Conservation (phyloP, 805 yeast genomes). For the Candida boidinii region DNA sequence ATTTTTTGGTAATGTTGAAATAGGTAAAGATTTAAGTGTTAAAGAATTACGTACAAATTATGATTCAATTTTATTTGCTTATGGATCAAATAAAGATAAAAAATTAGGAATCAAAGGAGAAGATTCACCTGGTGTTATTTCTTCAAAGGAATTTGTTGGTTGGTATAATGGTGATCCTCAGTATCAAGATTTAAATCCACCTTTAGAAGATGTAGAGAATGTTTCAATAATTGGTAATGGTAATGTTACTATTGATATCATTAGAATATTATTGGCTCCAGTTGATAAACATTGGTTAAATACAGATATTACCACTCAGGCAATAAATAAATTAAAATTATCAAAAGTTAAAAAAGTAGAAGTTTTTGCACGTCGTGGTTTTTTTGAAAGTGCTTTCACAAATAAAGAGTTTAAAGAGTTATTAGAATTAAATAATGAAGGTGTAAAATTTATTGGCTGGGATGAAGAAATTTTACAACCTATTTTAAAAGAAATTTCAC, state of each 20-base stretch:
- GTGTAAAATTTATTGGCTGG: constrained; percentile 38
- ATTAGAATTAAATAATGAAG: constrained; percentile 44
- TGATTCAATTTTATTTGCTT: constrained; percentile 70
- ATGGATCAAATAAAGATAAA: constrained; percentile 68
- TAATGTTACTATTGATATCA: constrained; percentile 89
- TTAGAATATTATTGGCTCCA: constrained; percentile 65
- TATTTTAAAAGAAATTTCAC: constrained; percentile 18
- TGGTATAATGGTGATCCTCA: constrained; percentile 95
- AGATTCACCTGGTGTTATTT: constrained; percentile 54
- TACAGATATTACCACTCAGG: constrained; percentile 68
- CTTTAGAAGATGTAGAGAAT: constrained; percentile 48
- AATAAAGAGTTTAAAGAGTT: constrained; percentile 88
- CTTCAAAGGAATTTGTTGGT: constrained; percentile 82
- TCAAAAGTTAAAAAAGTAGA: constrained; percentile 57
- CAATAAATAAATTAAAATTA: constrained; percentile 41
- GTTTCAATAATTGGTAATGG: constrained; percentile 94
- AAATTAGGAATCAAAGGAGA: constrained; percentile 51
- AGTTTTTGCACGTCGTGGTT: constrained; percentile 81
- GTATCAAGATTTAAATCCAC: constrained; percentile 38
- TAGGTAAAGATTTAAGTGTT: constrained; percentile 58
- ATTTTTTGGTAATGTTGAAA: constrained; percentile 63
- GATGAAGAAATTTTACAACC: constrained; percentile 29
- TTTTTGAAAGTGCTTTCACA: constrained; percentile 80
- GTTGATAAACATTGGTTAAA: constrained; percentile 39
- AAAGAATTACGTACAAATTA: constrained; percentile 43